These are phyloP conservation scores for Corrigiola litoralis DNA, from an alignment of 179 eudicot genomes.

Conservation along the genomic window DNA sequence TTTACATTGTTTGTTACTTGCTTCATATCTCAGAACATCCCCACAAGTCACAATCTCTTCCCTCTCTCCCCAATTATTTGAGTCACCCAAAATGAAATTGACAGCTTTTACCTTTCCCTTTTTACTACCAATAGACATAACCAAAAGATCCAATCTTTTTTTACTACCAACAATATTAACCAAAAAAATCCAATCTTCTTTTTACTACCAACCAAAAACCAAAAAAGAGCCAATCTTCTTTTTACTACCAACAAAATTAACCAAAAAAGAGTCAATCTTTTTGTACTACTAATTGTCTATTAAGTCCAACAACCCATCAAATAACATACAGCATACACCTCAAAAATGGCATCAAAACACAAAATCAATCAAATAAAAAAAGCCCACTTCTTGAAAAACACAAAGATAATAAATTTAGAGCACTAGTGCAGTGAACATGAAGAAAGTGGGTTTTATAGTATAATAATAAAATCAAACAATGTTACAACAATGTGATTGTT, in stretches of 20 bases:
- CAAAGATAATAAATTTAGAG: constrained; percentile 15
- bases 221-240: constrained; percentile 19
- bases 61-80: constrained; percentile 36
- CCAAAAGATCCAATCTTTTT: background rate
- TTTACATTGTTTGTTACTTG: constrained; percentile 10
- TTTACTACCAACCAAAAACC: constrained; percentile 16
- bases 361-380: constrained; percentile 6
- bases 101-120: constrained; percentile 21
- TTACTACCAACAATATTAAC: too few relatives aligned
- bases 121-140: constrained; percentile 8
- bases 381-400: constrained; percentile 3
- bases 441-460: background rate
- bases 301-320: too few relatives aligned
- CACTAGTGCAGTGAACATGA: constrained; percentile 4
- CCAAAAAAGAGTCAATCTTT: too few relatives aligned
- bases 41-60: background rate
- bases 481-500: constrained; percentile 7
- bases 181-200: too few relatives aligned
- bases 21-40: constrained; percentile 18
- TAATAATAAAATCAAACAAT: background rate
- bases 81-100: constrained; percentile 19
- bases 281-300: too few relatives aligned
- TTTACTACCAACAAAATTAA: too few relatives aligned
- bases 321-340: too few relatives aligned
- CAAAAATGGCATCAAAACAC: background rate